Evolutionary conservation across 2,329 filamentous ascomycete genomes (phyloP).

Genomic region (Xylariaceae sp.): DNA sequence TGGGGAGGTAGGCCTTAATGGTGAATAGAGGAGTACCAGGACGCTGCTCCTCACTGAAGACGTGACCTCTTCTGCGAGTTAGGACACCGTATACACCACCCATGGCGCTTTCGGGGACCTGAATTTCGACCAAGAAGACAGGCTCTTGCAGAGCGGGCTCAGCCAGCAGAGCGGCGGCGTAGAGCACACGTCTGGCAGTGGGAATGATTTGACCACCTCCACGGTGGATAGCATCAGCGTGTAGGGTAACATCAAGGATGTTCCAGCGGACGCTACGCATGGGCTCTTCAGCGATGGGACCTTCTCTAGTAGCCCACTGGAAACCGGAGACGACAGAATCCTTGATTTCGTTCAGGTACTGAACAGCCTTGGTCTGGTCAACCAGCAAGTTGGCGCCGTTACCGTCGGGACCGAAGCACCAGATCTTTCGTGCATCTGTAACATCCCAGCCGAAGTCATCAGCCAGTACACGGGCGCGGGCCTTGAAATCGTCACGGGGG

Average conservation of each 20-base stretch:
- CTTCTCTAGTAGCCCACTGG: conserved; percentile 98
- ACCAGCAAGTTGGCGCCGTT: conserved; percentile 96
- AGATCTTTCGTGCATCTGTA: conserved; percentile 99
- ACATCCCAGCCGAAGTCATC: conserved; percentile 99
- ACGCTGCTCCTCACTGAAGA: conserved; percentile 97
- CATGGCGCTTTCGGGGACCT: conserved; percentile 98
- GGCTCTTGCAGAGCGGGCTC: conserved; percentile 91
- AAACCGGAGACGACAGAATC: conserved; percentile 99
- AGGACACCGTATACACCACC: conserved; percentile 99
- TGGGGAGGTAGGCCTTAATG: conserved; percentile 94
- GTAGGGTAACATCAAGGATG: conserved; percentile 98
- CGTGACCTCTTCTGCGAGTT: conserved; percentile 95
- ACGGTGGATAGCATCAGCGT: conserved; percentile 99
- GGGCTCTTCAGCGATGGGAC: conserved; percentile 95
- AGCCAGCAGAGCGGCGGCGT: conserved; percentile 86
- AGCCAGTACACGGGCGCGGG: conserved; percentile 89
- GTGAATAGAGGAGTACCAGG: conserved; percentile 98
- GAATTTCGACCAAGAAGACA: conserved; percentile 98
- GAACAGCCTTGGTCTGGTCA: conserved; percentile 99
- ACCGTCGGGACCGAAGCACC: conserved; percentile 98
- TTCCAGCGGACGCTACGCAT: conserved; percentile 98
- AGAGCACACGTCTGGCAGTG: conserved; percentile 94
- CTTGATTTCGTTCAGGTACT: conserved; percentile 99
- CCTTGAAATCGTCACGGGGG: conserved; percentile 98
- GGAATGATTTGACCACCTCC: conserved; percentile 99